phyloP scores from a whole-genome alignment of 225 moss, liverwort and hornwort genomes.

The Marchantia polymorpha region DNA sequence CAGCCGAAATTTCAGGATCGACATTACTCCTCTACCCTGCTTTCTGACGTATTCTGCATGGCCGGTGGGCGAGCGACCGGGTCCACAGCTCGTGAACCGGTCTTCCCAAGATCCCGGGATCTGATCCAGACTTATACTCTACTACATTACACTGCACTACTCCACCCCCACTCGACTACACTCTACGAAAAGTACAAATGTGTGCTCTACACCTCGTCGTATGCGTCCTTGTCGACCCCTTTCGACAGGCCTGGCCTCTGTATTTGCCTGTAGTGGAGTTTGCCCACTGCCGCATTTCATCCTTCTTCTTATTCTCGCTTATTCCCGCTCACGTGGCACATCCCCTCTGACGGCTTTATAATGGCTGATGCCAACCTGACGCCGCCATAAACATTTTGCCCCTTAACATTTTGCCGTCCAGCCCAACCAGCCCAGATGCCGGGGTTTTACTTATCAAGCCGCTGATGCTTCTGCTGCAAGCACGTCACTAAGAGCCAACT shows the following conservation, averaged over 20 bases:
- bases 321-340: neutral
- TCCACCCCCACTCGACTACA: neutral
- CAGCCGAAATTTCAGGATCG: neutral
- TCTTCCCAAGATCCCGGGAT: constrained; percentile 10
- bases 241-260: neutral
- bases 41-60: constrained; percentile 1
- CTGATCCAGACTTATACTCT: neutral
- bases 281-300: neutral
- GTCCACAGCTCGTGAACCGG: neutral
- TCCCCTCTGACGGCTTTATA: neutral
- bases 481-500: neutral
- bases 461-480: neutral
- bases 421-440: neutral
- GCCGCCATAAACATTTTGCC: neutral
- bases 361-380: constrained; percentile 2
- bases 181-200: no score
- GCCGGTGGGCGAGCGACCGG: neutral
- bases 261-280: neutral
- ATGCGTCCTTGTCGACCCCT: neutral
- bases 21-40: neutral
- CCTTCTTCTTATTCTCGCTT: neutral
- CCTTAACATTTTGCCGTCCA: neutral
- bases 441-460: neutral
- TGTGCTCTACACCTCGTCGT: neutral
- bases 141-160: neutral